phyloP scores from a whole-genome alignment of 345 rosid species.

The thale cress (Arabidopsis thaliana) region TAIR10.1 NC_003071.7:1308001-1308500 shows the following conservation, averaged over 20 bases:
- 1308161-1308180: constrained; percentile 20
- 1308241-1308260: constrained; percentile 22
- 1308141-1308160: constrained; percentile 30
- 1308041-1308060: background rate
- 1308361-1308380: background rate
- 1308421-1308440: constrained; percentile 14
- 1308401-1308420: background rate
- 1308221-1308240: constrained; percentile 25
- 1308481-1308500: background rate
- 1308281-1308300: background rate
- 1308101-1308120: constrained; percentile 1
- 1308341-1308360: background rate
- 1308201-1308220: background rate
- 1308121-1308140: constrained; percentile 18
- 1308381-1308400: background rate
- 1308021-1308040: background rate
- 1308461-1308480: background rate
- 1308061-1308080: background rate
- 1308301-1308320: constrained; percentile 1
- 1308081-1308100: constrained; percentile 1
- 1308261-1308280: constrained; percentile 22
- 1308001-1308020: background rate
- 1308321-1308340: background rate
- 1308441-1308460: constrained; percentile 21
- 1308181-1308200: constrained; percentile 24